phyloP scores from a whole-genome alignment of 192 early-diverging fungal species.

The Lunasporangiospora selenospora region DNA sequence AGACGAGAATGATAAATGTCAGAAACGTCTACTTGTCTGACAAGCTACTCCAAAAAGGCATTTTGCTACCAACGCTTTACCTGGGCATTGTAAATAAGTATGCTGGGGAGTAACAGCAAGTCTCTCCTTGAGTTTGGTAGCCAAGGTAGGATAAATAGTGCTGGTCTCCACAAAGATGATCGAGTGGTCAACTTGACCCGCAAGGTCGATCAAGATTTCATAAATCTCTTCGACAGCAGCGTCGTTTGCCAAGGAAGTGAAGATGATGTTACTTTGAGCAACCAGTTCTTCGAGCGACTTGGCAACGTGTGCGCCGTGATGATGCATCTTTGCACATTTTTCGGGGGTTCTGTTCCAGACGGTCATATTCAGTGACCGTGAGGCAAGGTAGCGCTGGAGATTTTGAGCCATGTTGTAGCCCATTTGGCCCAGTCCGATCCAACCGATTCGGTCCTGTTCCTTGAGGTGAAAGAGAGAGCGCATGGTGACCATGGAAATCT shows the following conservation, averaged over 20 bases:
- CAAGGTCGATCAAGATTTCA: background rate
- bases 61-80: too few species aligned
- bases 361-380: constrained; percentile 3
- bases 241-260: constrained; percentile 65
- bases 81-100: constrained; percentile 37
- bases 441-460: background rate
- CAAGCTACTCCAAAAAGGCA: too few species aligned
- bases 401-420: constrained; percentile 8
- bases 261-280: constrained; percentile 56
- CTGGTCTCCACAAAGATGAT: constrained; percentile 63
- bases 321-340: background rate
- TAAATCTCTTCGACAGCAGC: constrained; percentile 53
- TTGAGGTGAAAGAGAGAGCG: constrained; percentile 28
- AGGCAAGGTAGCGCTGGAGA: constrained; percentile 10
- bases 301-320: constrained; percentile 31
- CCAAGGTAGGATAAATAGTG: constrained; percentile 56
- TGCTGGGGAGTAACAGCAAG: constrained; percentile 4
- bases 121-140: constrained; percentile 26
- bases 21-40: too few species aligned
- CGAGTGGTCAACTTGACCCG: background rate
- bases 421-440: constrained; percentile 16
- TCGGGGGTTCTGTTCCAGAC: constrained; percentile 9
- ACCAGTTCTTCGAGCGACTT: constrained; percentile 45
- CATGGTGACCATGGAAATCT: too few species aligned
- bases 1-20: too few species aligned